Percentiles rank a stretch among this genome's conserved stretches.
Evolutionary conservation across 805 yeast species (phyloP).

Genomic region (Candida chilensis): DNA sequence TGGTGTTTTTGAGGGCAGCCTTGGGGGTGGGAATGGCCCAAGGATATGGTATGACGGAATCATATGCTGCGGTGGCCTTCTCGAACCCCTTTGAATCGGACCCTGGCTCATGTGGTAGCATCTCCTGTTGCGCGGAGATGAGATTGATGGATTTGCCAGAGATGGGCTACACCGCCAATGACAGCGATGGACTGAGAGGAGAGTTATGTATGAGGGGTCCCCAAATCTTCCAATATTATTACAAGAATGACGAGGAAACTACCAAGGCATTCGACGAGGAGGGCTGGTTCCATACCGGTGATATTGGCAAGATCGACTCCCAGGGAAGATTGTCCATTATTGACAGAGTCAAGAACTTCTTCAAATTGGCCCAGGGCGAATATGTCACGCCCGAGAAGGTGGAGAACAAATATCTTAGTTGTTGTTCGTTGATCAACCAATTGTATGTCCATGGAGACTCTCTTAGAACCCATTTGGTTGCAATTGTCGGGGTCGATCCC

Average conservation of each 20-base stretch:
- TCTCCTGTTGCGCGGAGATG: slow-evolving; percentile 46
- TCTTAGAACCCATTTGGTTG: slow-evolving; percentile 45
- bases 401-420: slow-evolving; percentile 52
- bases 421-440: slow-evolving; percentile 41
- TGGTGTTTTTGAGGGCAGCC: slow-evolving; percentile 52
- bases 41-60: slow-evolving; percentile 74
- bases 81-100: slow-evolving; percentile 29
- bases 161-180: slow-evolving; percentile 38
- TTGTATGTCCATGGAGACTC: slow-evolving; percentile 60
- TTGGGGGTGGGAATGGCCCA: slow-evolving; percentile 46
- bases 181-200: slow-evolving; percentile 39
- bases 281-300: slow-evolving; percentile 59
- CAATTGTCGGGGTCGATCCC: slow-evolving; percentile 52
- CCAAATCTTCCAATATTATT: slow-evolving; percentile 48
- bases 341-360: slow-evolving; percentile 74
- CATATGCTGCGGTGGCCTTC: slow-evolving; percentile 52
- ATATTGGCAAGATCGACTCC: slow-evolving; percentile 43
- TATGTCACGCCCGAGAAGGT: slow-evolving; percentile 72
- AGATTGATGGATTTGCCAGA: slow-evolving; percentile 57
- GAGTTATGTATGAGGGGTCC: slow-evolving; percentile 61
- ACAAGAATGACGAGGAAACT: slow-evolving; percentile 48
- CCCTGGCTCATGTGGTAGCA: slow-evolving; percentile 54
- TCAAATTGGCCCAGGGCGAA: slow-evolving; percentile 59
- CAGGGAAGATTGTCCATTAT: slow-evolving; percentile 51
- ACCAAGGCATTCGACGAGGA: slow-evolving; percentile 38